Conservation (phyloP, 176 grass and related monocot genomes). For the Musa beccarii region DNA sequence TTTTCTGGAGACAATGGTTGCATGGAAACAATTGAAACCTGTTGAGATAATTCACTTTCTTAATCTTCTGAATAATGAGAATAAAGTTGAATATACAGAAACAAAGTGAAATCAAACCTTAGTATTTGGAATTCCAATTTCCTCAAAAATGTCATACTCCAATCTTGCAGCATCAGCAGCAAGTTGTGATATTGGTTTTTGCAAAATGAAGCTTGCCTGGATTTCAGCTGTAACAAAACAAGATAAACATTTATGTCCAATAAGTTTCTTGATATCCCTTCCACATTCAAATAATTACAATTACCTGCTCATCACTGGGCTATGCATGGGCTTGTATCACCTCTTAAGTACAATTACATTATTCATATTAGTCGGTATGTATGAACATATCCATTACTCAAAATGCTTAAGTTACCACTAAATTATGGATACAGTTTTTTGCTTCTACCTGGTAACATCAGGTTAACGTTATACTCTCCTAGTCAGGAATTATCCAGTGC, state of each 20-base stretch:
- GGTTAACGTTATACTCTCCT: too few relatives aligned
- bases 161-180: constrained; percentile 39
- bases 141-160: constrained; percentile 68
- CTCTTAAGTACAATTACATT: neutral
- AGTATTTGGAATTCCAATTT: constrained; percentile 68
- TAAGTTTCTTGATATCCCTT: neutral
- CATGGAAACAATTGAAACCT: constrained; percentile 70
- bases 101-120: constrained; percentile 31
- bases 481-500: too few relatives aligned
- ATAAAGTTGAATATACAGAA: neutral
- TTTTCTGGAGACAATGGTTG: constrained; percentile 33
- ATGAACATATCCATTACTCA: too few relatives aligned
- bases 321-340: neutral
- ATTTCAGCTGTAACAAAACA: constrained; percentile 52
- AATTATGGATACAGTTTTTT: too few relatives aligned
- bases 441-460: too few relatives aligned
- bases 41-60: constrained; percentile 23
- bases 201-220: constrained; percentile 50
- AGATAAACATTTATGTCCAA: constrained; percentile 1
- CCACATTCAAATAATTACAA: constrained; percentile 9
- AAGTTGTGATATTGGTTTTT: constrained; percentile 51
- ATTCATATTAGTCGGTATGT: too few relatives aligned
- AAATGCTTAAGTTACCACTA: too few relatives aligned
- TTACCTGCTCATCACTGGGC: too few relatives aligned
- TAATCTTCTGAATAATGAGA: constrained; percentile 1